Conservation (phyloP, 495 filamentous ascomycete genomes). For the Paragyromitra xinjiangensis region DNA sequence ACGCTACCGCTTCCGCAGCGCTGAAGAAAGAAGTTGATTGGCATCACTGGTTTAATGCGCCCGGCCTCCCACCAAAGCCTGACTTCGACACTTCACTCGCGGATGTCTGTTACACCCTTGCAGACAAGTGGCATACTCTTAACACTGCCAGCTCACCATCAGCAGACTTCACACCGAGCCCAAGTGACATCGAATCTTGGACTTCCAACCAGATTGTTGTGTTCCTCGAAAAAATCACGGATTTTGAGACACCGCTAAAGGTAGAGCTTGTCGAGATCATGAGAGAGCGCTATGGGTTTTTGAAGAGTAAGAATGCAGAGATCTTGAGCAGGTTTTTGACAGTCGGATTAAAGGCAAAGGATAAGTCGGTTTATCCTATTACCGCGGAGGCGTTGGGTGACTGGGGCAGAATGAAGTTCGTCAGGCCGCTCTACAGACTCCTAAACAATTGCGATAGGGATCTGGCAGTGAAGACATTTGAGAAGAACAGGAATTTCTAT, state of each 20-base stretch:
- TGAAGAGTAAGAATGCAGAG: slow-evolving; percentile 80
- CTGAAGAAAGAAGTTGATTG: slow-evolving; percentile 78
- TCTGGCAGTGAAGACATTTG: slow-evolving; percentile 81
- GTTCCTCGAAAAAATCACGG: slow-evolving; percentile 80
- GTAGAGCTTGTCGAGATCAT: slow-evolving; percentile 71
- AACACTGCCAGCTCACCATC: slow-evolving; percentile 53
- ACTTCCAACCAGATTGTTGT: slow-evolving; percentile 88
- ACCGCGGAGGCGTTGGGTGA: slow-evolving; percentile 77
- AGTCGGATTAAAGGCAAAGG: slow-evolving; percentile 78
- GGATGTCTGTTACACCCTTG: slow-evolving; percentile 82
- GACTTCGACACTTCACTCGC: slow-evolving; percentile 87
- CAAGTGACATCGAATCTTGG: slow-evolving; percentile 74
- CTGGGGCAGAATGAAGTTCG: slow-evolving; percentile 97
- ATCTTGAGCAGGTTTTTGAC: slow-evolving; percentile 79
- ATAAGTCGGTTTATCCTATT: slow-evolving; percentile 70
- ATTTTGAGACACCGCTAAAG: slow-evolving; percentile 69
- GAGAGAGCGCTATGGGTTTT: slow-evolving; percentile 74
- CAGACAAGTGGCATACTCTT: slow-evolving; percentile 73
- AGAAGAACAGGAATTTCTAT: slow-evolving; percentile 89
- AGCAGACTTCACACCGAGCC: slow-evolving; percentile 68
- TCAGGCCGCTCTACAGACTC: slow-evolving; percentile 79
- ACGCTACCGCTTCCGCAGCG: slow-evolving; percentile 71
- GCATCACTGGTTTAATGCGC: slow-evolving; percentile 84
- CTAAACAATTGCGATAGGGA: slow-evolving; percentile 76
- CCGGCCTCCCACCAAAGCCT: slow-evolving; percentile 88